These are phyloP conservation scores for Pichia exigua DNA, from an alignment of 805 yeast genomes.

Conservation along the genomic window DNA sequence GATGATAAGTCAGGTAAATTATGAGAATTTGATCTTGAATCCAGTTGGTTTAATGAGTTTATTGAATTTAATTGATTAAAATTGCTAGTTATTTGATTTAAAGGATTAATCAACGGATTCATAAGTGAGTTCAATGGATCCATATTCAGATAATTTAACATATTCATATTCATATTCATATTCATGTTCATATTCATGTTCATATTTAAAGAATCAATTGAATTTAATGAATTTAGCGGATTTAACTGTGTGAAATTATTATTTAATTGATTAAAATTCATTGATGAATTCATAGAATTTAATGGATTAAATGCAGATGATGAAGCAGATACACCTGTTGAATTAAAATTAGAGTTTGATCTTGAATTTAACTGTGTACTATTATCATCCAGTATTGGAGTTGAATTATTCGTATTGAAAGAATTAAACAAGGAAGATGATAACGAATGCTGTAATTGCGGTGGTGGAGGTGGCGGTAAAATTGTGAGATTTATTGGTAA, in stretches of 20 bases:
- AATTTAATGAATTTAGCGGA: not conserved
- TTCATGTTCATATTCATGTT: not conserved
- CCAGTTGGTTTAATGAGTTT: not conserved
- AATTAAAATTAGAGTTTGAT: conserved; percentile 5
- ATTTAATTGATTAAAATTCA: not conserved
- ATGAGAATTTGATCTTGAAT: not conserved
- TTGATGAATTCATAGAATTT: not conserved
- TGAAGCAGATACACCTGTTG: not conserved
- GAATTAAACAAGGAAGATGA: conserved; percentile 6
- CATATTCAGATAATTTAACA: not conserved
- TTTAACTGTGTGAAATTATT: not conserved
- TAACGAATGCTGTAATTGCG: conserved; percentile 5
- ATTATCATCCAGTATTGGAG: conserved; percentile 2
- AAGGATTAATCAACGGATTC: not conserved
- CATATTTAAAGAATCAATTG: not conserved
- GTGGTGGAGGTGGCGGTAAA: not conserved
- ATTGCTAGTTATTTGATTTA: not conserved
- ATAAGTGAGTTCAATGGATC: not conserved
- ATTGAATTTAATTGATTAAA: not conserved
- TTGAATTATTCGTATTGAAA: conserved; percentile 12
- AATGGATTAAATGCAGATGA: not conserved
- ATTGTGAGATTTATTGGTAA: not conserved
- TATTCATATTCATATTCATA: not conserved
- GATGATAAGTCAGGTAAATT: not conserved
- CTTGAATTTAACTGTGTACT: conserved; percentile 5